These are phyloP conservation scores for Tardiomyces depauwii DNA, from an alignment of 1,139 yeast species.

Conservation along the genomic window DNA sequence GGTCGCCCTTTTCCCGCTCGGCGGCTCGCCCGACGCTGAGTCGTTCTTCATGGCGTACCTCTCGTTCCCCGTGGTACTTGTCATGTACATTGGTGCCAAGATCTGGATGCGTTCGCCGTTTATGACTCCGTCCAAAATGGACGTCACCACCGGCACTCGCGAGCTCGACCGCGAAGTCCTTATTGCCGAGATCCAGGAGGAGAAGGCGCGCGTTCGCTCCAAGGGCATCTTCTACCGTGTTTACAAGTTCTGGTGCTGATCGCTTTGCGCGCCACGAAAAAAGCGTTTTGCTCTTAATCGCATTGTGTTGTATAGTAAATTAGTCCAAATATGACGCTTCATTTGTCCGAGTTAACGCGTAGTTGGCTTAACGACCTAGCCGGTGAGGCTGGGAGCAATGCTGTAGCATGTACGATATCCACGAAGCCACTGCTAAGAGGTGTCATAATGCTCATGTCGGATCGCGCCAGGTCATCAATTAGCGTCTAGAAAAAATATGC, in stretches of 20 bases:
- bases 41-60: slow-evolving; percentile 44
- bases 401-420: no score
- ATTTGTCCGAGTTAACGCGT: no score
- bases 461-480: no score
- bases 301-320: no score
- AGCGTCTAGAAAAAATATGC: no score
- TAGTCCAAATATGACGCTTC: no score
- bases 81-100: slow-evolving; percentile 42
- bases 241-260: slow-evolving; percentile 40
- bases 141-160: slow-evolving; percentile 44
- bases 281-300: no score
- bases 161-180: slow-evolving; percentile 42
- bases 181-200: slow-evolving; percentile 40
- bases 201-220: slow-evolving; percentile 28
- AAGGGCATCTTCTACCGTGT: slow-evolving; percentile 28
- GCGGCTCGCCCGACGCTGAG: slow-evolving; percentile 22
- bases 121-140: slow-evolving; percentile 40
- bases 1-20: slow-evolving; percentile 61
- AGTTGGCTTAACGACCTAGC: no score
- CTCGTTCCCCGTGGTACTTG: slow-evolving; percentile 41
- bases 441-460: no score
- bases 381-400: no score
- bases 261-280: neutral
- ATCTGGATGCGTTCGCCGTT: slow-evolving; percentile 17
- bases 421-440: no score